phyloP scores from a whole-genome alignment of 805 yeast species.

The Kregervanrija fluxuum region DNA sequence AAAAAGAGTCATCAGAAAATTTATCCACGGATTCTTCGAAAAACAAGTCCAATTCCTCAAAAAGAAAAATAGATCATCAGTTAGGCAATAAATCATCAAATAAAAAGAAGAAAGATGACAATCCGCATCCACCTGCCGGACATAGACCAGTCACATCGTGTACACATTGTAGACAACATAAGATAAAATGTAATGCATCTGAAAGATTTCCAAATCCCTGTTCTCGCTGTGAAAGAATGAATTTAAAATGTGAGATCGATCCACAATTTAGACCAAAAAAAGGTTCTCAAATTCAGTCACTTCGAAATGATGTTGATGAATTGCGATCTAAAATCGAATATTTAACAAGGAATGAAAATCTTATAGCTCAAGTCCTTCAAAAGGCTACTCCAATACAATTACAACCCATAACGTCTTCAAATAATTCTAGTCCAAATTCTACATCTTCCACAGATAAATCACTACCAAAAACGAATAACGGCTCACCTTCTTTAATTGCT shows the following conservation, averaged over 20 bases:
- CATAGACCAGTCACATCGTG: constrained; percentile 91
- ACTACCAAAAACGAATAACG: neutral
- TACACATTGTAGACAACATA: constrained; percentile 91
- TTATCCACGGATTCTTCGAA: too few species aligned
- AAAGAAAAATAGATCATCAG: constrained; percentile 1
- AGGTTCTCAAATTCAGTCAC: constrained; percentile 80
- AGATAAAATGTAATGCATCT: constrained; percentile 87
- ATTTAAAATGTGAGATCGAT: constrained; percentile 76
- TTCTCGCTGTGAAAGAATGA: constrained; percentile 74
- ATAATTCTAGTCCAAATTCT: too few species aligned
- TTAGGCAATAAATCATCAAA: too few species aligned
- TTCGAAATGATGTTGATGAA: constrained; percentile 81
- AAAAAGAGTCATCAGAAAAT: too few species aligned
- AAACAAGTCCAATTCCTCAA: neutral
- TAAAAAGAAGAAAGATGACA: neutral
- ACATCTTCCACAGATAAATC: neutral
- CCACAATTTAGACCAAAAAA: constrained; percentile 88
- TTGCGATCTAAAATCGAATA: constrained; percentile 65
- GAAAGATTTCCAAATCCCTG: constrained; percentile 79
- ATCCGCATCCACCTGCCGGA: constrained; percentile 32
- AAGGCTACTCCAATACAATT: constrained; percentile 18
- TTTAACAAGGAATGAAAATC: constrained; percentile 56
- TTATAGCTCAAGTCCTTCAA: constrained; percentile 57
- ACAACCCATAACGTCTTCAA: too few species aligned
- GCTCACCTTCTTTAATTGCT: constrained; percentile 19